Evolutionary conservation across 495 filamentous ascomycete species (phyloP), one percentile per base, ranked within the genome.

Genomic region (Terfezia boudieri): DNA sequence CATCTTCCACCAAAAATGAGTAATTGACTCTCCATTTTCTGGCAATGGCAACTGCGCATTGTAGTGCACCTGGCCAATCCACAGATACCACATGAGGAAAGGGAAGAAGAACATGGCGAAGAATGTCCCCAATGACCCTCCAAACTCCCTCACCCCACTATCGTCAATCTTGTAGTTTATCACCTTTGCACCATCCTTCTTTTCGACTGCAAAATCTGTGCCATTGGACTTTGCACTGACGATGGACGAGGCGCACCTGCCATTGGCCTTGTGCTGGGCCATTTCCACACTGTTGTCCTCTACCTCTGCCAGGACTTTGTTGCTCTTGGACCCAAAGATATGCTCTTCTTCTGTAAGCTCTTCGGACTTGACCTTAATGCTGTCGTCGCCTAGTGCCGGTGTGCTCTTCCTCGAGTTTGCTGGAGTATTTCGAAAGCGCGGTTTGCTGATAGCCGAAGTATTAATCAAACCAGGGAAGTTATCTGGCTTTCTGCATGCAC

Each of bases 31-130:
- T 35, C 74, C 82, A 52, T 73, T 64, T n/a, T 69, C 68, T 32
- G 77, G 83, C 53, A 68, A 67, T 20, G 89, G 89, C 56, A 92
- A 73, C 58, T 83, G 78, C 57, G 86, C 86, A 68, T 84, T 71
- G 66, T 94, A 98, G 68, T 86, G 89, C 49, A 79, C 85, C 41
- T 88, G 84, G 35, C 90, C 90, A 65, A 93, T 81, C 89, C 89
- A 98, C 85, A 98, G 89, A 71, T 94, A 95, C 72, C 82, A 95
- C 90, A 98, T 98, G 58, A 98, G 73, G 48, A 82, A 37, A 11
- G 90, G 90, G 68, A 95, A 98, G 50, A 79, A 81, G 56, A 90
- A 72, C 86, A 98, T 98, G 77, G 93, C 85, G 53, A 78, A 71
- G 20, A 71, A 66, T 23, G 86, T 79, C 54, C 88, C 88, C 51